Conservation (phyloP, 2,329 filamentous ascomycete species). For the Sarocladium brachiariae region DNA sequence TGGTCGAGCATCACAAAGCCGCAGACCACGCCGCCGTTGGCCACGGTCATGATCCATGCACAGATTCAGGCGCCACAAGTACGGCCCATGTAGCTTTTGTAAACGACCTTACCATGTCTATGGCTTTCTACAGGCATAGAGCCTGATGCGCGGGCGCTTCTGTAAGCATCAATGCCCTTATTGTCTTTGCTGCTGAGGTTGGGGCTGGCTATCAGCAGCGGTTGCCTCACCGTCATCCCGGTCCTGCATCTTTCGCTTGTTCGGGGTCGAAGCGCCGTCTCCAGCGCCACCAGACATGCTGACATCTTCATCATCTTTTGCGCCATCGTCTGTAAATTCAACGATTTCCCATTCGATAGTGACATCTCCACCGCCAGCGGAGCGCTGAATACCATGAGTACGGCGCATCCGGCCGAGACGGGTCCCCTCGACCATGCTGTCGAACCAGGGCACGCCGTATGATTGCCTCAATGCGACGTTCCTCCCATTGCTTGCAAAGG, state of each 20-base stretch:
- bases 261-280: constrained; percentile 23
- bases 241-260: constrained; percentile 48
- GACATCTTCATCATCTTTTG: constrained; percentile 24
- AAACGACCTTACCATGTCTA: no score
- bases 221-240: constrained; percentile 23
- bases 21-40: no score
- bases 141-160: not conserved
- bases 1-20: not conserved
- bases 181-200: constrained; percentile 1
- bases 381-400: constrained; percentile 46
- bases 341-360: constrained; percentile 78
- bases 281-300: constrained; percentile 22
- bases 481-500: not conserved
- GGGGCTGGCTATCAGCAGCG: not conserved
- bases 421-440: constrained; percentile 71
- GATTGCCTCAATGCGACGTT: constrained; percentile 40
- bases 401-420: constrained; percentile 61
- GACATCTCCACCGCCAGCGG: constrained; percentile 52
- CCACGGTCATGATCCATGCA: not conserved
- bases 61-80: not conserved
- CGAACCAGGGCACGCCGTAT: constrained; percentile 79
- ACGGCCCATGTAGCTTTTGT: not conserved
- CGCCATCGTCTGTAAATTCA: constrained; percentile 55
- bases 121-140: not conserved
- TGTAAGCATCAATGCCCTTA: not conserved